Evolutionary conservation across 1,284 basidiomycete species (phyloP).

Genomic region (Cryptococcus sp.): DNA sequence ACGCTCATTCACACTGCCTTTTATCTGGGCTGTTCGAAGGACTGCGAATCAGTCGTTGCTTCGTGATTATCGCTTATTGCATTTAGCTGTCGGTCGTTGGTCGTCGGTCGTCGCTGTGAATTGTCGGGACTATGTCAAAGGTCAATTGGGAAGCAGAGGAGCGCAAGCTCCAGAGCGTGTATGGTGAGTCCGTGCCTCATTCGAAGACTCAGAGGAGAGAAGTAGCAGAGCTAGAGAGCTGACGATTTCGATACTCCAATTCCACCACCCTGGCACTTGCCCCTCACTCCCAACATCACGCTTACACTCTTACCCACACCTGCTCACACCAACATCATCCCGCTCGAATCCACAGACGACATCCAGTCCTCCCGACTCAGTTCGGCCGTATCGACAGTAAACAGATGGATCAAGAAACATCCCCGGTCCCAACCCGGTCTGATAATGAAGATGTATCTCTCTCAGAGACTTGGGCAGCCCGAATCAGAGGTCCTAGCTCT

Average conservation of each 20-base stretch:
- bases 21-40: no score
- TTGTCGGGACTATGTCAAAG: slow-evolving; percentile 16
- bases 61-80: no score
- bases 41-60: no score
- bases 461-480: slow-evolving; percentile 18
- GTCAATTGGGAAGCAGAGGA: slow-evolving; percentile 39
- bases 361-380: slow-evolving; percentile 29
- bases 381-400: slow-evolving; percentile 28
- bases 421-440: slow-evolving; percentile 48
- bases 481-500: slow-evolving; percentile 24
- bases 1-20: no score
- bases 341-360: slow-evolving; percentile 30
- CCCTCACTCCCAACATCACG: neutral
- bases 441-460: slow-evolving; percentile 40
- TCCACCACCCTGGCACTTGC: neutral
- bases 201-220: no score
- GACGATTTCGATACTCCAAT: neutral
- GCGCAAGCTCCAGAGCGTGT: slow-evolving; percentile 42
- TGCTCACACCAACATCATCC: neutral
- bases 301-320: neutral
- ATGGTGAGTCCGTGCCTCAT: slow-evolving; percentile 28
- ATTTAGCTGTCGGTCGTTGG: no score
- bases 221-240: no score
- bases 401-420: slow-evolving; percentile 41
- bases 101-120: neutral